Base-by-base conservation (phyloP, 306 rosid species). In the Urtica urens region DNA sequence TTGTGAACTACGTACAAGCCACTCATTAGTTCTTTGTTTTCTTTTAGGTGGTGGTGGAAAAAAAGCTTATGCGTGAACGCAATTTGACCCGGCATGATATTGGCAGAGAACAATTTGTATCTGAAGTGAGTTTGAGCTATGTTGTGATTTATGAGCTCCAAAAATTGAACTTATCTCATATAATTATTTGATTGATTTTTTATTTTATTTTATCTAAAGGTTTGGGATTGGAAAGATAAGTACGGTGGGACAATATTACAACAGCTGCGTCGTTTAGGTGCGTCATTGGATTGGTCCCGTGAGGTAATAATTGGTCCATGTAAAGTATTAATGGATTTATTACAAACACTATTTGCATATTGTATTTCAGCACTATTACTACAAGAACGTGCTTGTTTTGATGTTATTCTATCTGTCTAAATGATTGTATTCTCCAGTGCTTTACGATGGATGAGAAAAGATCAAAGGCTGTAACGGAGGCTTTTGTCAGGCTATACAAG, bases 261-360 rank as follows among this genome's bases (percentile, higher is more conserved):
- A 65, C 95, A 90, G 54, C 67, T 90, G 47, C 87, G 94, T 23
- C 76, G 82, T 45, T 74, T 90, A 57, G 97, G 97, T 66, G 93
- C 92, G 52, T 90, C 97, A 66, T 45, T 90, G 69, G 97, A 90
- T 63, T 90, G 97, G 97, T 72, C 95, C 46, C 95, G 92, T 59
- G 97, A 90, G 93, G 97, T 84, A 65, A 74, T 49, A 41, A 49
- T 21, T 22, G 24, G 25, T 31, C 22, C 25, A 47, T 38, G 14
- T 51, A 35, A 43, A 7, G 19, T 23, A 34, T 43, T 23, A 48
- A 6, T 4, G 28, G 37, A 46, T n/a, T n/a, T n/a, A n/a, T n/a
- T n/a, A n/a, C n/a, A n/a, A n/a, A n/a, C n/a, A n/a, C n/a, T n/a
- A n/a, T n/a, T n/a, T n/a, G n/a, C n/a, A n/a, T n/a, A n/a, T n/a